Evolutionary conservation across 768 basidiomycete genomes (phyloP), one percentile per base, ranked within the genome.

Genomic region (Porphyrellus cyaneotinctus): DNA sequence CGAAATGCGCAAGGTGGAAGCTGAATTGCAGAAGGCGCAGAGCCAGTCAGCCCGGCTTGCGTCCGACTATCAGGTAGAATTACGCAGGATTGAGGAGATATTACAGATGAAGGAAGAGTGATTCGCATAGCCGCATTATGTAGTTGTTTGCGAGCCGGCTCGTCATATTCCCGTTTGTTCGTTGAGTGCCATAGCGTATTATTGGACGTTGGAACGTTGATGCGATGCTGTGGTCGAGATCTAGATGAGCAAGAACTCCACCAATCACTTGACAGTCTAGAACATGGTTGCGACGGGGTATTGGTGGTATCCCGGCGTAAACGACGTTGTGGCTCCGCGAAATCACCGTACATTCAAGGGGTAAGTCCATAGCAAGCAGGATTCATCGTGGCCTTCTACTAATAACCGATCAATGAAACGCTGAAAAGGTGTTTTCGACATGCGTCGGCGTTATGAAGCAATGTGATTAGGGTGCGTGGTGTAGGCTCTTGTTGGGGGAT

Each of bases 1-100:
- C n/a, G 79, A 77, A 53, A 47, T 53, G 46, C 43, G 36, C 45
- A 71, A 66, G 57, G 68, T 69, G 15, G 65, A 69, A 35, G 60
- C 58, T 14, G 67, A 69, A 48, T 50, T 69, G 35, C 45, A 57
- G 32, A 61, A 63, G 56, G 63, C 54, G 31, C 67, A 68, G 41
- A 70, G 56, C 39, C 69, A 69, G 28, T 54, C 68, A 22, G 53
- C 65, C 11, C 58, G 55, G n/a, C 62, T 69, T 35, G 68, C 63
- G 17, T 69, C 68, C 8, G 68, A 71, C 41, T 69, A 69, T 36
- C 69, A 71, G 60, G 51, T 63, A 1, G 68, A 69, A 58, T 52
- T 69, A 32, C 67, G 67, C 56, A 71, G 64, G 47, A 71, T 69
- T 28, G 68, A 69, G 57, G 65, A 71, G 54, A 45, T 67, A 37